phyloP scores from a whole-genome alignment of 805 yeast genomes.

The Yamadazyma laniorum region DNA sequence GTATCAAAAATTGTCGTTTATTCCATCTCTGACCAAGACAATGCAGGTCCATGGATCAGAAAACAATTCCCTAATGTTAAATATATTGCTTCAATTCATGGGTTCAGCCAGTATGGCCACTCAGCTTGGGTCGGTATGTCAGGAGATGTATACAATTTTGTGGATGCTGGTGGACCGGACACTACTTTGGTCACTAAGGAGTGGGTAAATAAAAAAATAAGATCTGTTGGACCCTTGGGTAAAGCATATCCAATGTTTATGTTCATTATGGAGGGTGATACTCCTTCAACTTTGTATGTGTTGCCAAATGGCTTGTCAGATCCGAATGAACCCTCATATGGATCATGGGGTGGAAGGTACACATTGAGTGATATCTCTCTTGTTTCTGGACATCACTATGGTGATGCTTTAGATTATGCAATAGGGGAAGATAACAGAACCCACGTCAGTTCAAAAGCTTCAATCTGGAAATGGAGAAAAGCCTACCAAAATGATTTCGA shows the following conservation, averaged over 20 bases:
- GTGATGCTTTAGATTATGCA: conserved; percentile 22
- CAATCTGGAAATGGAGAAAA: conserved; percentile 35
- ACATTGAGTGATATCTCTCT: conserved; percentile 19
- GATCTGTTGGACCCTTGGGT: conserved; percentile 25
- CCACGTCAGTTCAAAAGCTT: conserved; percentile 21
- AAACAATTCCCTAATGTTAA: conserved; percentile 20
- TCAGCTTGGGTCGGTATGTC: conserved; percentile 31
- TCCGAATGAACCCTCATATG: conserved; percentile 27
- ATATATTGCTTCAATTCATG: conserved; percentile 25
- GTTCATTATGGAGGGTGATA: conserved; percentile 31
- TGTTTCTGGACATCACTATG: conserved; percentile 16
- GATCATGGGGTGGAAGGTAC: conserved; percentile 37
- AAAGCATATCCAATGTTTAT: conserved; percentile 19
- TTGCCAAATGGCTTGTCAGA: conserved; percentile 29
- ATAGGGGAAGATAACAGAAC: conserved; percentile 17
- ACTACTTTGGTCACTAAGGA: conserved; percentile 19
- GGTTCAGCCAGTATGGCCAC: conserved; percentile 25
- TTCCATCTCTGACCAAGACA: conserved; percentile 32
- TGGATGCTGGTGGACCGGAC: conserved; percentile 26
- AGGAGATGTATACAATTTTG: conserved; percentile 20
- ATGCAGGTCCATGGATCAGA: conserved; percentile 32
- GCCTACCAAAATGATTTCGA: conserved; percentile 29
- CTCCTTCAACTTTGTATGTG: conserved; percentile 24
- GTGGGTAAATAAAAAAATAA: conserved; percentile 23
- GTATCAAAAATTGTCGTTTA: conserved; percentile 20